Evolutionary conservation across 805 yeast genomes (phyloP), one percentile per base, ranked within the genome.

Genomic region (Yarrowia sp.): DNA sequence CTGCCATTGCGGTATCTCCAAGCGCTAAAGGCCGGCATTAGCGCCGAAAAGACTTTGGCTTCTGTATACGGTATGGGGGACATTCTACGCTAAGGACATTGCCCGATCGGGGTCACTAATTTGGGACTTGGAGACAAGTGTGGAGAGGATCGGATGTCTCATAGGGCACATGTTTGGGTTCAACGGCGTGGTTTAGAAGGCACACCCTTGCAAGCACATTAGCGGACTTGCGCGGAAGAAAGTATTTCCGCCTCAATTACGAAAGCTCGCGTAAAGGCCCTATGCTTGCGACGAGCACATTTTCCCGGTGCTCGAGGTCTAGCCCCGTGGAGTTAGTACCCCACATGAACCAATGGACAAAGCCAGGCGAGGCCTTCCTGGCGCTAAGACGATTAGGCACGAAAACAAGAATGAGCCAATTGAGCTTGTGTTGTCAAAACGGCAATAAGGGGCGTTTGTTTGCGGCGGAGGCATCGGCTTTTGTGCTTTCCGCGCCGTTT

Each of bases 241-340:
- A n/a, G n/a, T n/a, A n/a, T n/a, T n/a, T n/a, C n/a, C n/a, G n/a
- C n/a, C n/a, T n/a, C n/a, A n/a, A n/a, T n/a, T n/a, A n/a, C n/a
- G n/a, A n/a, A n/a, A n/a, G n/a, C n/a, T n/a, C n/a, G n/a, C n/a
- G n/a, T n/a, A n/a, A n/a, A n/a, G n/a, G n/a, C n/a, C n/a, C n/a
- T n/a, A n/a, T n/a, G n/a, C n/a, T n/a, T n/a, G n/a, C n/a, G n/a
- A 14, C 25, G 4, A 12, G 25, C 21, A 7, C 33, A 44, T 6
- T 44, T 25, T 44, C 49, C 13, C 49, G 49, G 49, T 24, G n/a
- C 49, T 27, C 6, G n/a, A 7, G 33, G 49, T 25, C 49, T 44
- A 44, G 49, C 31, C 49, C 46, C 49, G 33, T 18, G 49, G 49
- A 21, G 33, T 44, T 44, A 44, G 49, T 44, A 44, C 49, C 49